Evolutionary conservation across 108 stramenopile species (phyloP), one percentile per base, ranked within the genome.

Genomic region (Seminavis robusta): DNA sequence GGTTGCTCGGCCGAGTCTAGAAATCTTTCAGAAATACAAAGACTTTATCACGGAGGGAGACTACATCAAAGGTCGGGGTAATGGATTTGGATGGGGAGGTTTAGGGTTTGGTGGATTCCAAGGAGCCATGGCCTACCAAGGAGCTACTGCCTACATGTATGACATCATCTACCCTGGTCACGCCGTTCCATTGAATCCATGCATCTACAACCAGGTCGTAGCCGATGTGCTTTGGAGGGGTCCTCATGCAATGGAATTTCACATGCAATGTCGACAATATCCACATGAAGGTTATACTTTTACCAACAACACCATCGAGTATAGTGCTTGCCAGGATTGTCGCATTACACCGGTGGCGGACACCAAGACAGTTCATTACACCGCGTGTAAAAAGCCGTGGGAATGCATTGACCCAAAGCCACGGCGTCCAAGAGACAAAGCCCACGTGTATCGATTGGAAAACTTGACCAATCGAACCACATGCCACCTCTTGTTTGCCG

Each of bases 91-190:
- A 2, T 88, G 86, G 86, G 73, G 65, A 23, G 80, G 75, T 0
- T 29, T 63, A 29, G 86, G 86, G 29, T 83, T 83, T 44, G 83
- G 83, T 21, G 83, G 80, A 10, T 80, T 79, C 23, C 74, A 76
- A 24, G 86, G 86, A n/a, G 74, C 80, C 29, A 88, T 88, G 86
- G 82, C 86, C 9, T 73, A 73, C 56, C 86, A 88, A 49, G 86
- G 86, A 5, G 55, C 77, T 1, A 63, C 79, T 4, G 80, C 82
- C 0, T 88, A 81, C 51, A 84, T 70, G 54, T 88, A 88, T 52
- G 86, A 88, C 55, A 59, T 64, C 13, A 17, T 84, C 0, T 66
- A 66, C 23, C 70, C 70, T 3, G 68, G 78, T 45, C 77, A 74
- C 1, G 48, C 76, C 6, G 79, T 81, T 0, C 84, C 85, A 61